A percentile compares a stretch with the other conserved stretches of the same genome.
Evolutionary conservation across 2,329 filamentous ascomycete genomes (phyloP).

Genomic region (Diaporthe amygdali): DNA sequence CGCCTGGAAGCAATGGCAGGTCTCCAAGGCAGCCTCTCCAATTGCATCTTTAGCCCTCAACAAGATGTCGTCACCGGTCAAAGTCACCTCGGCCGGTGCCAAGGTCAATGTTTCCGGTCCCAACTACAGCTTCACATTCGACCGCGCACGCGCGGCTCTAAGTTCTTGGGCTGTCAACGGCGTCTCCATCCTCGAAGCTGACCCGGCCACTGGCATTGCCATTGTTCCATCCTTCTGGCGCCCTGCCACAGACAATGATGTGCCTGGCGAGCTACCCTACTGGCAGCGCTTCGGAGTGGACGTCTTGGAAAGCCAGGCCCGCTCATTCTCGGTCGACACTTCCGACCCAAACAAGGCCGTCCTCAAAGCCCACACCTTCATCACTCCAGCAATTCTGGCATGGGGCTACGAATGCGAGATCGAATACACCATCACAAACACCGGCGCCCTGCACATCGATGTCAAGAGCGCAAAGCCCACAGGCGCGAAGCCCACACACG

Average conservation of each 20-base stretch:
- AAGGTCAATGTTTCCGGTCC: conserved; percentile 35
- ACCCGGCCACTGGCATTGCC: conserved; percentile 42
- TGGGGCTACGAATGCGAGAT: conserved; percentile 60
- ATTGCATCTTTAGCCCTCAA: conserved; percentile 8
- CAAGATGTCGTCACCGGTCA: conserved; percentile 29
- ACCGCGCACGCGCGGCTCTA: conserved; percentile 48
- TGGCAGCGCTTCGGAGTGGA: conserved; percentile 61
- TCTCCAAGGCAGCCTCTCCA: conserved; percentile 35
- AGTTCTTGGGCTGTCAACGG: conserved; percentile 45
- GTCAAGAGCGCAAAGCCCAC: conserved; percentile 48
- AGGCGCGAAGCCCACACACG: conserved; percentile 55
- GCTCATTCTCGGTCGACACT: conserved; percentile 41
- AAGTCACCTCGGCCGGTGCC: conserved; percentile 31
- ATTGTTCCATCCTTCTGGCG: conserved; percentile 63
- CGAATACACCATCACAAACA: conserved; percentile 55
- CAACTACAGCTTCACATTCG: conserved; percentile 48
- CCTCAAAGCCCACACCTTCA: conserved; percentile 50
- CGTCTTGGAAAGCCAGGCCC: conserved; percentile 50
- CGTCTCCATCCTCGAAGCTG: conserved; percentile 39
- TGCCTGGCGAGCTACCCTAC: conserved; percentile 56
- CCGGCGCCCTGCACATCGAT: conserved; percentile 51
- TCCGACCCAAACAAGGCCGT: conserved; percentile 37
- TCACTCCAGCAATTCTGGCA: conserved; percentile 64
- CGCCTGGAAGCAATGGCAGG: conserved; percentile 57
- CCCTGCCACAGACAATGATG: conserved; percentile 70